A percentile compares a stretch with the other conserved stretches of the same genome.
phyloP scores from a whole-genome alignment of 2,329 filamentous ascomycete genomes.

The Chrysoporthe austroafricana region DNA sequence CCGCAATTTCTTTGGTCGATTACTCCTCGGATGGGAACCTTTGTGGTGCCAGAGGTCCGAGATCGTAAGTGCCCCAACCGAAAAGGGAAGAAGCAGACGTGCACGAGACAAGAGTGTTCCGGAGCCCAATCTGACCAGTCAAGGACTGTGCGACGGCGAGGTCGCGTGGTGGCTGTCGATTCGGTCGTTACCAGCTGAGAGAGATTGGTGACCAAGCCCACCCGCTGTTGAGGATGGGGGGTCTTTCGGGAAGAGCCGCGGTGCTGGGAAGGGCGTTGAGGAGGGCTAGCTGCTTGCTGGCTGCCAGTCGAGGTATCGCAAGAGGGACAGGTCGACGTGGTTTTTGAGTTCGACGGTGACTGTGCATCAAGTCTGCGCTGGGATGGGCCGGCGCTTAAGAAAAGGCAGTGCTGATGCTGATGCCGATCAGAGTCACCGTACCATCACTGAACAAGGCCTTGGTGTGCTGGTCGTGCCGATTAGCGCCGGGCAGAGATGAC shows the following conservation, averaged over 20 bases:
- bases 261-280: not conserved
- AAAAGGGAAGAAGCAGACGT: constrained; percentile 13
- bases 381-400: constrained; percentile 9
- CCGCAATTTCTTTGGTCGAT: constrained; percentile 16
- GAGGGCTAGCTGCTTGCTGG: not conserved
- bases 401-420: constrained; percentile 1
- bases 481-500: constrained; percentile 15
- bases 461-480: not conserved
- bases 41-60: constrained; percentile 11
- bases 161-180: not conserved
- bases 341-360: not conserved
- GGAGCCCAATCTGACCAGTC: not conserved
- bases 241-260: constrained; percentile 6
- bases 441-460: constrained; percentile 3
- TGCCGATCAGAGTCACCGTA: constrained; percentile 12
- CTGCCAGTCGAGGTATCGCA: constrained; percentile 1
- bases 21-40: not conserved
- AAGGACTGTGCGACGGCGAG: constrained; percentile 18
- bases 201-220: not conserved
- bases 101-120: constrained; percentile 18
- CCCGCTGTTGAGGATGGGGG: constrained; percentile 1
- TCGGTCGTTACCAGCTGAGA: not conserved
- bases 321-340: not conserved
- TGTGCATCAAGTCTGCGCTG: not conserved
- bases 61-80: constrained; percentile 17